Evolutionary conservation across 805 yeast species (phyloP).

Genomic region (Suhomyces kilbournensis): DNA sequence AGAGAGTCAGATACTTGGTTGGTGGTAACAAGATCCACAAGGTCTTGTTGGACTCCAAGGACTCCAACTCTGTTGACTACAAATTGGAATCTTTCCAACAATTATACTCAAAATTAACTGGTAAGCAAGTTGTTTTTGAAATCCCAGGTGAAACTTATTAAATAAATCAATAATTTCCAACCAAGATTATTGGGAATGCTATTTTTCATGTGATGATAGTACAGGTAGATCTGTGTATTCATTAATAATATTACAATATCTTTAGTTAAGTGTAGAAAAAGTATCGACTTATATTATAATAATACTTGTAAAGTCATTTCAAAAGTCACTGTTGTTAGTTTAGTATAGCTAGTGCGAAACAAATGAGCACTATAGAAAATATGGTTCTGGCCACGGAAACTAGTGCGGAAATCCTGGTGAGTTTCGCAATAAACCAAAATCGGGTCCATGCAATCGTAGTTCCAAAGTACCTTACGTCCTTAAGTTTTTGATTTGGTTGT

Average conservation of each 20-base stretch:
- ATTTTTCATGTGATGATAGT: not conserved
- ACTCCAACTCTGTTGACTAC: constrained; percentile 94
- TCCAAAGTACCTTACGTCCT: too few species aligned
- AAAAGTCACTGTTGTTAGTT: too few species aligned
- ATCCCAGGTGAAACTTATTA: constrained; percentile 54
- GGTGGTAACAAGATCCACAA: constrained; percentile 99
- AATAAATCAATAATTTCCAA: constrained; percentile 10
- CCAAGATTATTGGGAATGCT: not conserved
- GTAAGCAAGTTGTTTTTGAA: constrained; percentile 99
- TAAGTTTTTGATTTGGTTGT: too few species aligned
- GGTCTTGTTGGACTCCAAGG: constrained; percentile 97
- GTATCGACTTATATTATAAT: not conserved
- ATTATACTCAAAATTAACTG: constrained; percentile 96
- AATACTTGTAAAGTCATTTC: too few species aligned
- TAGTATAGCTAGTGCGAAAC: too few species aligned
- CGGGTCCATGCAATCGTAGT: too few species aligned
- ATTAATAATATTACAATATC: not conserved
- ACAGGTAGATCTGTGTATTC: not conserved
- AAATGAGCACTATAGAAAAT: too few species aligned
- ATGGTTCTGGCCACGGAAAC: too few species aligned
- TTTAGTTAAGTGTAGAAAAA: not conserved
- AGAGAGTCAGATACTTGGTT: constrained; percentile 98
- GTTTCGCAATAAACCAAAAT: too few species aligned
- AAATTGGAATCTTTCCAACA: constrained; percentile 99
- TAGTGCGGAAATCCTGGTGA: too few species aligned